These are phyloP conservation scores for Neurospora tetraspora DNA, from an alignment of 495 filamentous ascomycete species.

Conservation along the genomic window DNA sequence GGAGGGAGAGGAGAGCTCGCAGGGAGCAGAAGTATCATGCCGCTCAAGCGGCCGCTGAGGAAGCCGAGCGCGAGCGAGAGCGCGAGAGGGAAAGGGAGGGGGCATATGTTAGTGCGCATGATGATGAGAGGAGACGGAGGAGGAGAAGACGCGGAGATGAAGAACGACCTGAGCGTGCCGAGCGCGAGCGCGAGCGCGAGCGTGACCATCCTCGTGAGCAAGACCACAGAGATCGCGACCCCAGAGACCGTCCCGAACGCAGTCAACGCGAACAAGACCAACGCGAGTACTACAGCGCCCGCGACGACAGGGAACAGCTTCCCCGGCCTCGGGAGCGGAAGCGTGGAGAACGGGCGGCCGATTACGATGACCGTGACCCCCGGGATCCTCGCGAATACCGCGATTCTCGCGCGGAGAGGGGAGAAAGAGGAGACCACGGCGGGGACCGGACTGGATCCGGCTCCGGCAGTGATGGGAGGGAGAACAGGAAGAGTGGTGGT, in stretches of 20 bases:
- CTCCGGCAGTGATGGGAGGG: conserved; percentile 29
- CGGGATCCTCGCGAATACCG: background rate
- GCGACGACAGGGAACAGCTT: background rate
- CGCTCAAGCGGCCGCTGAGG: conserved; percentile 27
- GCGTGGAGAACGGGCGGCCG: background rate
- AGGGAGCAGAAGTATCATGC: conserved; percentile 32
- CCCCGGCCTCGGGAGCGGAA: background rate
- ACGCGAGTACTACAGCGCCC: background rate
- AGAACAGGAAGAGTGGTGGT: conserved; percentile 20
- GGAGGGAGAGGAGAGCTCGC: conserved; percentile 23
- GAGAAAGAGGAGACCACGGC: conserved; percentile 5
- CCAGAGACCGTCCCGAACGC: conserved; percentile 11
- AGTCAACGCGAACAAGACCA: background rate
- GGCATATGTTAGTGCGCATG: background rate
- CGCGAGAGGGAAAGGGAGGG: conserved; percentile 8
- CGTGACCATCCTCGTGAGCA: conserved; percentile 8
- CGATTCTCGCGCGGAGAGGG: background rate
- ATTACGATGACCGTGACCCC: background rate
- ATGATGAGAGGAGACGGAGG: background rate
- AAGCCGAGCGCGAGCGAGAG: conserved; percentile 23
- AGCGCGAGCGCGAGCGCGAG: conserved; percentile 3
- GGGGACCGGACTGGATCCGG: conserved; percentile 31
- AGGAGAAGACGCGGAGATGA: background rate
- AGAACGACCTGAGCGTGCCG: background rate
- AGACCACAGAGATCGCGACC: conserved; percentile 3